A percentile compares a stretch with the other conserved stretches of the same genome.
phyloP scores from a whole-genome alignment of 495 filamentous ascomycete genomes.

The Aspergillus funiculosus region DNA sequence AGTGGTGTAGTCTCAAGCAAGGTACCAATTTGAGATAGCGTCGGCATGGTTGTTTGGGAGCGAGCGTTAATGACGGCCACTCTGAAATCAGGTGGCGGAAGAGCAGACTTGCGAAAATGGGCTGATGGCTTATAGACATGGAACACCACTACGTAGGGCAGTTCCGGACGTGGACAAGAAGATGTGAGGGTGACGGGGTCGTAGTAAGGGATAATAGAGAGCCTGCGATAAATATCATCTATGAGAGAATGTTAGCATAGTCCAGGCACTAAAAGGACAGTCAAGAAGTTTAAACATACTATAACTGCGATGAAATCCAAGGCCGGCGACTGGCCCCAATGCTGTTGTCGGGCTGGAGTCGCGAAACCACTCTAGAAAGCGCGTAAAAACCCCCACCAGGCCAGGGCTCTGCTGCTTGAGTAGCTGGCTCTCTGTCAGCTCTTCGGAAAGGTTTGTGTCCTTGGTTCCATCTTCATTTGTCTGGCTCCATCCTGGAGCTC shows the following conservation, averaged over 20 bases:
- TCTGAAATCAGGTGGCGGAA: constrained; percentile 71
- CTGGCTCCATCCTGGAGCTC: constrained; percentile 55
- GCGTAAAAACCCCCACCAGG: constrained; percentile 29
- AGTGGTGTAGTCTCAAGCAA: constrained; percentile 65
- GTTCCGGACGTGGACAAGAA: constrained; percentile 15
- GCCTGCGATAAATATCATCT: constrained; percentile 66
- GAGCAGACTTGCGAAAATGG: constrained; percentile 67
- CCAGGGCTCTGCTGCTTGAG: constrained; percentile 22
- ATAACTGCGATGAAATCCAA: constrained; percentile 77
- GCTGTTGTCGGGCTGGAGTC: constrained; percentile 26
- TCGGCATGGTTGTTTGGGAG: constrained; percentile 58
- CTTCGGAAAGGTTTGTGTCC: neutral
- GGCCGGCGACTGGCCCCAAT: constrained; percentile 64
- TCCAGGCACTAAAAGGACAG: neutral
- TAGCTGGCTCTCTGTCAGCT: constrained; percentile 9
- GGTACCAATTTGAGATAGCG: constrained; percentile 59
- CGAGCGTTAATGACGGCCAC: constrained; percentile 75
- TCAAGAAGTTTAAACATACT: constrained; percentile 24
- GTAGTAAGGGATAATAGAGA: constrained; percentile 70
- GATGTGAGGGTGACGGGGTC: constrained; percentile 42
- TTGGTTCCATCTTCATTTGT: constrained; percentile 18
- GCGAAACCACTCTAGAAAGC: constrained; percentile 33
- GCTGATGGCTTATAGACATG: constrained; percentile 74
- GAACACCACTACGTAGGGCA: constrained; percentile 65
- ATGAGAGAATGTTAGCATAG: neutral